A percentile compares a stretch with the other conserved stretches of the same genome.
These are phyloP conservation scores for Sclerotinia minor DNA, from an alignment of 2,329 filamentous ascomycete species.

Conservation along the genomic window DNA sequence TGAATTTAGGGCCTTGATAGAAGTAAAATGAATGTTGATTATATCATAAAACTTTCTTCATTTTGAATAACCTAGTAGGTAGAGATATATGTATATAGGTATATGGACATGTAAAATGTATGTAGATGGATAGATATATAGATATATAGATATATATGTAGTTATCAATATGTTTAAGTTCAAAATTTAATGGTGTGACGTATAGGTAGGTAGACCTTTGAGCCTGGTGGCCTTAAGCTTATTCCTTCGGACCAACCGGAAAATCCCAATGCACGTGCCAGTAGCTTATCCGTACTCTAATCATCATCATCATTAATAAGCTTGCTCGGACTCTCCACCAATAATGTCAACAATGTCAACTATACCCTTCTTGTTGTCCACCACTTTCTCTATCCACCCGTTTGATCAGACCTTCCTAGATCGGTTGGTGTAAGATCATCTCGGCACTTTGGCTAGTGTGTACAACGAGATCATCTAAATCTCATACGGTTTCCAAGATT, in stretches of 20 bases:
- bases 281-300: neutral
- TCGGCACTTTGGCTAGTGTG: constrained; percentile 5
- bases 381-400: neutral
- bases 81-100: no score
- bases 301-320: no score
- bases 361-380: neutral
- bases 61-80: no score
- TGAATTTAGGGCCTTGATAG: neutral
- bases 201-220: no score
- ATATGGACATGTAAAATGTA: no score
- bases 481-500: neutral
- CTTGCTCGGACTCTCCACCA: neutral
- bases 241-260: neutral
- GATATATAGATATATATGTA: no score
- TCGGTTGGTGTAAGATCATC: constrained; percentile 5
- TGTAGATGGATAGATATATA: no score
- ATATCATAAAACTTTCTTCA: no score
- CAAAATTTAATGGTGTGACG: no score
- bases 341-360: neutral
- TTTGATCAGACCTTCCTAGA: neutral
- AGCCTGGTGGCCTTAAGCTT: neutral
- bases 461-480: neutral
- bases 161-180: no score
- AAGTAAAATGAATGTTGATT: no score
- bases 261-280: constrained; percentile 1